phyloP scores from a whole-genome alignment of 2,329 filamentous ascomycete genomes.

The Saccharata proteae region DNA sequence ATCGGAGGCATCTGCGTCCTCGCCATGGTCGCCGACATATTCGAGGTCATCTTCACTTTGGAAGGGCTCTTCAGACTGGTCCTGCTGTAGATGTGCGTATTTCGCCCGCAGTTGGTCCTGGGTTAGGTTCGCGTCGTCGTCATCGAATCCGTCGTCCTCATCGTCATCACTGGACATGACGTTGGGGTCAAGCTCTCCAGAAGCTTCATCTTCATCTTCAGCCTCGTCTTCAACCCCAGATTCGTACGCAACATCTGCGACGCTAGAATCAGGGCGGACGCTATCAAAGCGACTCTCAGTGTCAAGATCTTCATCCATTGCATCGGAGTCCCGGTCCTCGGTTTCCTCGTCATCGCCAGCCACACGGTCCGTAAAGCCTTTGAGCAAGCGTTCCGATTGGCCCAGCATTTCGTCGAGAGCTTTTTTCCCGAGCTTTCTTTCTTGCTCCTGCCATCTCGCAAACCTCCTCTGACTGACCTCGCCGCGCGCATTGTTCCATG shows the following conservation, averaged over 20 bases:
- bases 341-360: constrained; percentile 16
- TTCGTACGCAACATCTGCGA: constrained; percentile 7
- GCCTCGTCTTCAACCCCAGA: constrained; percentile 2
- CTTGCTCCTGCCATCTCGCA: constrained; percentile 48
- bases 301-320: constrained; percentile 30
- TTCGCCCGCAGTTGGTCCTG: constrained; percentile 58
- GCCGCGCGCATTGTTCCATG: constrained; percentile 46
- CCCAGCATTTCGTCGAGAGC: constrained; percentile 64
- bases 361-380: constrained; percentile 20
- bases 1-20: constrained; percentile 17
- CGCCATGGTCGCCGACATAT: constrained; percentile 20
- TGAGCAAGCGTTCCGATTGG: constrained; percentile 41
- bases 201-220: background rate
- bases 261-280: constrained; percentile 7
- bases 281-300: constrained; percentile 23
- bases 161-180: constrained; percentile 15
- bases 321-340: constrained; percentile 25
- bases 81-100: constrained; percentile 49
- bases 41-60: constrained; percentile 17
- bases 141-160: constrained; percentile 32
- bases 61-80: constrained; percentile 11
- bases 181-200: background rate
- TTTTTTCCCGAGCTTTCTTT: constrained; percentile 43
- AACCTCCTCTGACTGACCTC: constrained; percentile 46
- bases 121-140: constrained; percentile 53